These are phyloP conservation scores for Sordariomycetes sp. DNA, from an alignment of 2,329 filamentous ascomycete species.

Conservation along the genomic window DNA sequence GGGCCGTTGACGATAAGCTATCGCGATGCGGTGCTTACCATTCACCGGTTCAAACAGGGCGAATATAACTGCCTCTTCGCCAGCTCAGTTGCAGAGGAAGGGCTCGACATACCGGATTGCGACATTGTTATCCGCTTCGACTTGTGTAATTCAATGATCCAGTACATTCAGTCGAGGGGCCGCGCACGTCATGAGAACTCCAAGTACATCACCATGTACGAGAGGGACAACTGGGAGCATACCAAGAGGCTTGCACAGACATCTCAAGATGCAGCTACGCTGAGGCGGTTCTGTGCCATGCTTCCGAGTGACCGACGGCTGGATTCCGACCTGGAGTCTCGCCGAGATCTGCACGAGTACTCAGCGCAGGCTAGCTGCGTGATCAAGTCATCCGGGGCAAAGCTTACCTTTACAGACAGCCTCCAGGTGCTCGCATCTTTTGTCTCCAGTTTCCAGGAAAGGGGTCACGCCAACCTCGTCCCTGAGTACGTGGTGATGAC, in stretches of 20 bases:
- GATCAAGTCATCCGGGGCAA: constrained; percentile 58
- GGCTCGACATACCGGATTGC: constrained; percentile 55
- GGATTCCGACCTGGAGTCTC: constrained; percentile 18
- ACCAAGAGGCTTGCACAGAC: constrained; percentile 42
- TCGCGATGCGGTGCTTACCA: constrained; percentile 58
- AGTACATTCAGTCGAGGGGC: constrained; percentile 88
- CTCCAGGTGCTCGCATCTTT: constrained; percentile 62
- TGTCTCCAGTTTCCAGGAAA: constrained; percentile 43
- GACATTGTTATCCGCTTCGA: constrained; percentile 67
- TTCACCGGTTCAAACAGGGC: constrained; percentile 50
- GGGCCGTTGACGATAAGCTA: constrained; percentile 54
- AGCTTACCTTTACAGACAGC: constrained; percentile 64
- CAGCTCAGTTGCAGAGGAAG: constrained; percentile 55
- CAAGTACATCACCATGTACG: constrained; percentile 73
- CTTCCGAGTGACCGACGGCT: constrained; percentile 55
- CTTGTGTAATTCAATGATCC: constrained; percentile 77
- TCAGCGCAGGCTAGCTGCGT: constrained; percentile 36
- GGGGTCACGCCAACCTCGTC: constrained; percentile 16
- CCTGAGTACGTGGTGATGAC: constrained; percentile 50
- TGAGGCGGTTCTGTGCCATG: constrained; percentile 63
- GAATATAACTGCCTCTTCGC: constrained; percentile 51
- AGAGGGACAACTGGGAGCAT: constrained; percentile 54
- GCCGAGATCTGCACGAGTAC: not conserved
- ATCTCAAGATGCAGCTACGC: constrained; percentile 42
- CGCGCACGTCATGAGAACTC: constrained; percentile 69